Evolutionary conservation across 441 rosid species (phyloP).

Genomic region (Pelargonium citronellum): DNA sequence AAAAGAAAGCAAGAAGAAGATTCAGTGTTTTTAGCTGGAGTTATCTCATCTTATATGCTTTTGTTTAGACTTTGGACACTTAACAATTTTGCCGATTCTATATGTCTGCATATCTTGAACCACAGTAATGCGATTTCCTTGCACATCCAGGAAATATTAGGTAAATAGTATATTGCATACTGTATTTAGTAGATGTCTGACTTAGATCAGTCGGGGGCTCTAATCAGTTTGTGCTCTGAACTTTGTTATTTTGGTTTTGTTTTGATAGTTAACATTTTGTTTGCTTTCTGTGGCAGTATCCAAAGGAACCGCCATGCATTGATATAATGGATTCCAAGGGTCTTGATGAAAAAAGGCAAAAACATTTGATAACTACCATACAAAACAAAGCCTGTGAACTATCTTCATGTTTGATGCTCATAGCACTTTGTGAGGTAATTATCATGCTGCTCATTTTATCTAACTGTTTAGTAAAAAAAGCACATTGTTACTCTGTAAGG

Average conservation of each 20-base stretch:
- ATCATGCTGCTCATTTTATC: background rate
- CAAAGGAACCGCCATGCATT: slow-evolving; percentile 53
- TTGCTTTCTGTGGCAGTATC: slow-evolving; percentile 46
- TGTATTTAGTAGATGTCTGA: background rate
- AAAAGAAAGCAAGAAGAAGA: background rate
- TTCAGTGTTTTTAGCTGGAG: background rate
- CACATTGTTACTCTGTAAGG: background rate
- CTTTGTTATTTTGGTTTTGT: background rate
- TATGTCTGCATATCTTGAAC: background rate
- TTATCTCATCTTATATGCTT: background rate
- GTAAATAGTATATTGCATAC: background rate
- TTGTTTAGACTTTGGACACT: background rate
- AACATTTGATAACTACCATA: slow-evolving; percentile 43
- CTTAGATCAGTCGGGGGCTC: too few relatives aligned
- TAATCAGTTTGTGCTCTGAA: too few relatives aligned
- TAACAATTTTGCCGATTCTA: background rate
- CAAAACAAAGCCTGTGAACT: slow-evolving; percentile 54
- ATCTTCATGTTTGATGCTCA: slow-evolving; percentile 64
- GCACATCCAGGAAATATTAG: background rate
- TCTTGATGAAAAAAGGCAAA: slow-evolving; percentile 66
- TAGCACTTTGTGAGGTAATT: slow-evolving; percentile 80
- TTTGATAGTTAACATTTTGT: slow-evolving; percentile 8
- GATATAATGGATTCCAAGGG: slow-evolving; percentile 70
- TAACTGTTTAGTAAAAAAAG: background rate
- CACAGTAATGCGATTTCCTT: background rate